Conservation (phyloP, 2,329 filamentous ascomycete genomes). For the Fusarium longipes region DNA sequence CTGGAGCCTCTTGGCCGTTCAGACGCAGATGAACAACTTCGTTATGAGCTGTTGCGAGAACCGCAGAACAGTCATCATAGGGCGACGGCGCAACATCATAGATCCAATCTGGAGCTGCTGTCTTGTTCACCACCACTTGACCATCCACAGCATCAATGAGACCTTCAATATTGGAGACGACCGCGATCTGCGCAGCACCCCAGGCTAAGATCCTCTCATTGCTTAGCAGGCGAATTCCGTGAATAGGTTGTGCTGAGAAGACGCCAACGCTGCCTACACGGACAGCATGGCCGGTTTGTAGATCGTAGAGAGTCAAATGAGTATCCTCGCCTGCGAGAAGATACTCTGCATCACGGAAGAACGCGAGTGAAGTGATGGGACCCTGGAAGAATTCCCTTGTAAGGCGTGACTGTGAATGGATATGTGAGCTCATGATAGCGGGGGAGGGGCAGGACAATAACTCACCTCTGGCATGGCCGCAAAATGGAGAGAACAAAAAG, state of each 20-base stretch:
- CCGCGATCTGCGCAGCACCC: slow-evolving; percentile 73
- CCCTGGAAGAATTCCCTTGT: slow-evolving; percentile 57
- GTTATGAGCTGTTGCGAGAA: slow-evolving; percentile 88
- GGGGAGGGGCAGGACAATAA: slow-evolving; percentile 42
- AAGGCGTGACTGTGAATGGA: slow-evolving; percentile 32
- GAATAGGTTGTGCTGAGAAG: slow-evolving; percentile 77
- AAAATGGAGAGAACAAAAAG: background rate
- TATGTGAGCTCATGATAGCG: slow-evolving; percentile 38
- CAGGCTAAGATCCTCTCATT: slow-evolving; percentile 67
- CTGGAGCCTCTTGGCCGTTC: slow-evolving; percentile 48
- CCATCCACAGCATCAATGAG: slow-evolving; percentile 47
- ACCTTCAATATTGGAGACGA: slow-evolving; percentile 22
- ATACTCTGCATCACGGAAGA: slow-evolving; percentile 57
- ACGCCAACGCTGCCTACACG: slow-evolving; percentile 59
- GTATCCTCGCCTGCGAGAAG: slow-evolving; percentile 71
- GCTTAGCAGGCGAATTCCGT: slow-evolving; percentile 70
- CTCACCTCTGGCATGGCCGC: slow-evolving; percentile 34
- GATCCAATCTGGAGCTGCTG: slow-evolving; percentile 77
- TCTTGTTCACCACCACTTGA: slow-evolving; percentile 50
- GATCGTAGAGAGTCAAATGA: slow-evolving; percentile 65
- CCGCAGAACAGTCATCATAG: slow-evolving; percentile 56
- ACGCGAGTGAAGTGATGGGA: slow-evolving; percentile 70
- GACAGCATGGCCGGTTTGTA: slow-evolving; percentile 49
- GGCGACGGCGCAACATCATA: slow-evolving; percentile 72
- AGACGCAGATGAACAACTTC: slow-evolving; percentile 69